Percentiles rank a stretch among this genome's conserved stretches.
phyloP scores from a whole-genome alignment of 2,329 filamentous ascomycete species.

The Canariomyces notabilis region DNA sequence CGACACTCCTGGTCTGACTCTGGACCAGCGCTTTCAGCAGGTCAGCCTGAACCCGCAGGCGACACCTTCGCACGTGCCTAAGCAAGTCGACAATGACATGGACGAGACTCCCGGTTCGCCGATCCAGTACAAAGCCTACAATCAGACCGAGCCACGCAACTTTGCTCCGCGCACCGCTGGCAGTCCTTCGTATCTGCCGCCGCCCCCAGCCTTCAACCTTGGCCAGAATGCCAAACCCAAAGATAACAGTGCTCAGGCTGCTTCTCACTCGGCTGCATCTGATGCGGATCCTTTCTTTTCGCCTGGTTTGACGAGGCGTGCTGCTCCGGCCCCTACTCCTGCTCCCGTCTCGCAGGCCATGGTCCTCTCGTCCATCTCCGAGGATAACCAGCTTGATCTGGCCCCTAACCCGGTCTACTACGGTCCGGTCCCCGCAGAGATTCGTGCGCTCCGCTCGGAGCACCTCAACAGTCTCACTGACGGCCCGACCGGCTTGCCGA shows the following conservation, averaged over 20 bases:
- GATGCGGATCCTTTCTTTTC: slow-evolving; percentile 15
- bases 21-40: neutral
- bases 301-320: neutral
- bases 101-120: slow-evolving; percentile 1
- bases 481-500: slow-evolving; percentile 32
- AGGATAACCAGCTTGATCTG: slow-evolving; percentile 5
- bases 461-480: slow-evolving; percentile 36
- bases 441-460: slow-evolving; percentile 30
- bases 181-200: slow-evolving; percentile 31
- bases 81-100: neutral
- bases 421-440: slow-evolving; percentile 2
- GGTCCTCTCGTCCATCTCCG: slow-evolving; percentile 7
- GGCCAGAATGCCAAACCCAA: neutral
- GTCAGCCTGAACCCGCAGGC: neutral
- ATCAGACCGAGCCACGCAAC: slow-evolving; percentile 38
- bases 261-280: neutral
- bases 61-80: slow-evolving; percentile 9
- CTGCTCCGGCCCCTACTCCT: neutral
- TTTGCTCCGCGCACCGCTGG: slow-evolving; percentile 35
- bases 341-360: slow-evolving; percentile 3
- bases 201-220: slow-evolving; percentile 27
- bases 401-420: neutral
- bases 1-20: neutral
- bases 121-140: slow-evolving; percentile 9
- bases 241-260: neutral